Evolutionary conservation across 176 grass and related monocot genomes (phyloP).

Genomic region (Otatea glauca): DNA sequence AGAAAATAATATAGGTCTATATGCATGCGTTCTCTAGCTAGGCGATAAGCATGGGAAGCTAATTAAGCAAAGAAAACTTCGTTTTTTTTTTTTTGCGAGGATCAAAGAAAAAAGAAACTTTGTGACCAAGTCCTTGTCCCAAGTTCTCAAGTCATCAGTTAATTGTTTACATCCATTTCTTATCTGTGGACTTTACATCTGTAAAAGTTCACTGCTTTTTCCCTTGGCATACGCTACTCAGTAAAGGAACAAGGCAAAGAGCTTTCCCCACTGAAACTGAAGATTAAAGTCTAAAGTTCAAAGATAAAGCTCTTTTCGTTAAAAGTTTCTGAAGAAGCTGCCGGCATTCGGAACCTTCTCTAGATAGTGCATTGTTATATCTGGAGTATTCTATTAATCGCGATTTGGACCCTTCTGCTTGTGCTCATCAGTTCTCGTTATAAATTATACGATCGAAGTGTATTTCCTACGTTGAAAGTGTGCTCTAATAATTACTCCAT

Average conservation of each 20-base stretch:
- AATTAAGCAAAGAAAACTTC: slow-evolving; percentile 15
- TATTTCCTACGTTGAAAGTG: slow-evolving; percentile 28
- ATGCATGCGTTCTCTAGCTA: not conserved
- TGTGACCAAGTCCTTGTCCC: slow-evolving; percentile 24
- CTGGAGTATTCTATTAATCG: not conserved
- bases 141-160: not conserved
- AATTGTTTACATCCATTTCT: slow-evolving; percentile 6
- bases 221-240: slow-evolving; percentile 27
- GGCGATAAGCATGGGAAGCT: slow-evolving; percentile 15
- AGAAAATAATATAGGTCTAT: not conserved
- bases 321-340: slow-evolving; percentile 19
- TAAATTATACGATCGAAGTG: not conserved
- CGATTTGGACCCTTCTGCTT: not conserved
- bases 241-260: not conserved
- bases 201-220: slow-evolving; percentile 18
- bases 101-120: too few species aligned
- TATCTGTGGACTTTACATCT: slow-evolving; percentile 18
- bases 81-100: too few species aligned
- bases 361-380: not conserved
- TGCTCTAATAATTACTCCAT: slow-evolving; percentile 4
- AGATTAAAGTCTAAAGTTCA: not conserved
- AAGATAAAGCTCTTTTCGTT: slow-evolving; percentile 18
- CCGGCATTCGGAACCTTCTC: not conserved
- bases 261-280: not conserved
- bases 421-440: not conserved